Conservation (phyloP, 2,329 filamentous ascomycete species). For the Exophiala viscosa region DNA sequence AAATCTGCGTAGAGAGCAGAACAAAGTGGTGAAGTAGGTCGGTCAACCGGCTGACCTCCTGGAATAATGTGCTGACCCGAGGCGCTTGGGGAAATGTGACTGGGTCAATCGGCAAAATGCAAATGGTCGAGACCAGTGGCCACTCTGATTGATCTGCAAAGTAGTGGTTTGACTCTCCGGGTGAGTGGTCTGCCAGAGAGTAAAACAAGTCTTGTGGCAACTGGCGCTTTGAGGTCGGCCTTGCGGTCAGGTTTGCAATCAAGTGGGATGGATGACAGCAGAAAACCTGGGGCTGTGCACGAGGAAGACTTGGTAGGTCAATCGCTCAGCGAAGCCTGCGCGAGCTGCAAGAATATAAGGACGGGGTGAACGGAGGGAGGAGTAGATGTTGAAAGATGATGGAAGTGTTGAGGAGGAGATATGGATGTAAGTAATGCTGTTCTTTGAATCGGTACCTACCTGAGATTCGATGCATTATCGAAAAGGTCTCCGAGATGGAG, state of each 20-base stretch:
- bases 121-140: slow-evolving; percentile 6
- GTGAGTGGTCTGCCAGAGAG: slow-evolving; percentile 4
- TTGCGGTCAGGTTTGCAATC: slow-evolving; percentile 12
- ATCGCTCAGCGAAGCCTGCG: slow-evolving; percentile 29
- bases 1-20: slow-evolving; percentile 6
- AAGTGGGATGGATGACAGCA: slow-evolving; percentile 9
- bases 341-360: slow-evolving; percentile 21
- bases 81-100: slow-evolving; percentile 17
- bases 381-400: slow-evolving; percentile 6
- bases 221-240: slow-evolving; percentile 23
- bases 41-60: slow-evolving; percentile 18
- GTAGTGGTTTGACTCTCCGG: slow-evolving; percentile 5
- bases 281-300: slow-evolving; percentile 1
- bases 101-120: slow-evolving; percentile 8
- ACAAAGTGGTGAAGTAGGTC: slow-evolving; percentile 11
- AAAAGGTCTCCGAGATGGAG: slow-evolving; percentile 8
- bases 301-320: slow-evolving; percentile 8
- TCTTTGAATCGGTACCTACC: slow-evolving; percentile 2
- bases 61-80: slow-evolving; percentile 5
- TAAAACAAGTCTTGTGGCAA: slow-evolving; percentile 22
- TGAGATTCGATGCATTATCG: slow-evolving; percentile 6
- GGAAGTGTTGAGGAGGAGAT: slow-evolving; percentile 9
- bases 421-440: slow-evolving; percentile 8
- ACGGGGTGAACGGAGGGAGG: not conserved
- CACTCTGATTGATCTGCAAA: not conserved